Evolutionary conservation across 148 eudicot species (phyloP), one percentile per base, ranked within the genome.

Genomic region (Chenopodium quinoa): DNA sequence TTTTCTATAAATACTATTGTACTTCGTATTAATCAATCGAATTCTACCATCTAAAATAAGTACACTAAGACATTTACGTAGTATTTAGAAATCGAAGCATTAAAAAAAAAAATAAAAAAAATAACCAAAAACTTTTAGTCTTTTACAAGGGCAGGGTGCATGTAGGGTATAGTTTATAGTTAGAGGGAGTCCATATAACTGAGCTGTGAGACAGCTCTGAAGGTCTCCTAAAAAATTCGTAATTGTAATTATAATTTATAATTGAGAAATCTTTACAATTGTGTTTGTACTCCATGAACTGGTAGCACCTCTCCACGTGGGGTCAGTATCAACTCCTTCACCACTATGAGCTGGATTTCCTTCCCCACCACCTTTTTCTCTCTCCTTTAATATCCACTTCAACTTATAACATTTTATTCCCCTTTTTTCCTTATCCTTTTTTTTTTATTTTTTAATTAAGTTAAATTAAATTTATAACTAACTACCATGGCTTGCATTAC

Each of bases 281-380:
- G 72, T 46, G 62, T 23, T 64, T 58, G 50, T 71, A 77, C 65
- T 19, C 44, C n/a, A 62, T 83, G 81, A 78, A 78, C 78, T 83
- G 85, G 81, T 77, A 83, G 78, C 81, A 64, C 78, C 64, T 71
- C 65, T 72, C 73, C 81, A 78, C 81, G 85, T 83, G 85, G 83
- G 78, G 85, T 78, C 81, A 78, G 81, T 78, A 73, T 83, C 81
- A 47, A 65, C 48, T 83, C 54, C 52, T 78, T 78, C 54, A 76
- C 52, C 62, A 20, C 56, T 34, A 48, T 83, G 80, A 83, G 81
- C 85, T 82, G 85, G 64, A 63, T 78, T 63, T 82, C 62, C 20
- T 78, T 25, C 48, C 50, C 40, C 13, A 11, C 7, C 10, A 31
- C 52, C 27, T 44, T 64, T 62, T 9, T 48, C 19, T 37, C 8